Base-by-base conservation (phyloP, 2,329 filamentous ascomycete species). In the Fusarium albosuccineum region DNA sequence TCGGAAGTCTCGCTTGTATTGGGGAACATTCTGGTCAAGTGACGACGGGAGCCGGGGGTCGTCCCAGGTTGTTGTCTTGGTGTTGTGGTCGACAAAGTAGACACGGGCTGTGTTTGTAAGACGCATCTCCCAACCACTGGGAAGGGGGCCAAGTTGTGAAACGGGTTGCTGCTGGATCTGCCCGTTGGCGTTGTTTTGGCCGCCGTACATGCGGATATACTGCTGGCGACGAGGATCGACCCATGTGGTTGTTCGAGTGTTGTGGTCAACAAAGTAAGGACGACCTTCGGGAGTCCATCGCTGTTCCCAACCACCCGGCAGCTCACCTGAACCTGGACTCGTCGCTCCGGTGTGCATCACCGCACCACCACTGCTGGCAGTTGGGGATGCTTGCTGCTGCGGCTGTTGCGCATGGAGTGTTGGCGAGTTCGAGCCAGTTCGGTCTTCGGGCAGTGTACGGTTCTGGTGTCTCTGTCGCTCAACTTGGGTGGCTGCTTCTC, bases 81-180 rank as follows among this genome's bases (percentile, higher is more conserved):
- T 99, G 82, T 99, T 99, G 82, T 99, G 96, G 75, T 99, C 96
- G 44, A 99, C 96, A 79, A 99, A 99, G 82, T 99, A 99, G 14
- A 99, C 96, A 62, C 96, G 88, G 29, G 96, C 96, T 13, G 96
- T 99, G 80, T 99, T 98, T 54, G 96, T 99, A 52, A 99, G 89
- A 63, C 96, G 93, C 96, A 99, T 99, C 85, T 99, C 96, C 96
- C 96, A 99, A 3, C 96, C 96, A 75, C 96, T 98, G 4, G 96
- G 96, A 48, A 99, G 81, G 27, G 96, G 96, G 5, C 96, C 96
- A 45, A 99, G 87, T 78, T 99, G 96, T 3, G 96, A 98, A 3
- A 99, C 96, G 1, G 96, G 95, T 80, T 99, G 96, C 77, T 97
- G 95, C 79, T 98, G 95, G 68, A 98, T 97, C 54, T 90, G 92